phyloP scores from a whole-genome alignment of 2,329 filamentous ascomycete genomes.

The Colletotrichum incanum region DNA sequence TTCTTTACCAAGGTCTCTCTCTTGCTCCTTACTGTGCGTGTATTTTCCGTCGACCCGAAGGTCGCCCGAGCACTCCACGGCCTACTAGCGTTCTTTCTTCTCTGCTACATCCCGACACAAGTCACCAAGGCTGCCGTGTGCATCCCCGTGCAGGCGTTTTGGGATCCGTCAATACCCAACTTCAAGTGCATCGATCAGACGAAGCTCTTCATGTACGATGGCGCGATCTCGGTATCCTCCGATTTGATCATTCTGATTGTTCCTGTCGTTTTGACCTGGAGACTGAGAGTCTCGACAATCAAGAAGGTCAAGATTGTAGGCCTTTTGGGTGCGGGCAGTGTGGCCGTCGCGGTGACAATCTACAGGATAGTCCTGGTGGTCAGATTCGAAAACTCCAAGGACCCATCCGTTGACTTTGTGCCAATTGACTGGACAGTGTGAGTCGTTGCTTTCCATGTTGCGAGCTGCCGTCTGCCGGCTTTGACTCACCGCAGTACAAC shows the following conservation, averaged over 20 bases:
- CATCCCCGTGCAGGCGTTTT: conserved; percentile 46
- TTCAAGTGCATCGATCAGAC: conserved; percentile 51
- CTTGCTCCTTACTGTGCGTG: conserved; percentile 50
- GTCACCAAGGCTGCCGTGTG: conserved; percentile 48
- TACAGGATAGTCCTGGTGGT: conserved; percentile 48
- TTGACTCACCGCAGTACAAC: background rate
- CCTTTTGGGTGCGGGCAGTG: conserved; percentile 51
- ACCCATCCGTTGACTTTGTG: conserved; percentile 48
- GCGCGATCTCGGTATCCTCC: conserved; percentile 51
- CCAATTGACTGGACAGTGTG: conserved; percentile 41
- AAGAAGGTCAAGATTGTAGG: conserved; percentile 53
- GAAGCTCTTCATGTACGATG: conserved; percentile 53
- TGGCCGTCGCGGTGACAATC: conserved; percentile 49
- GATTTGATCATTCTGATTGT: conserved; percentile 54
- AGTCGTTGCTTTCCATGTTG: conserved; percentile 2
- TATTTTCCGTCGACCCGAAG: conserved; percentile 49
- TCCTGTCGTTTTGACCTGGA: conserved; percentile 52
- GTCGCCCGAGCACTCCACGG: conserved; percentile 48
- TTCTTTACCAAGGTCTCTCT: conserved; percentile 52
- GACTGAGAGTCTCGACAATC: conserved; percentile 46
- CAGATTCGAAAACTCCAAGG: conserved; percentile 45
- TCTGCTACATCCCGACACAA: conserved; percentile 50
- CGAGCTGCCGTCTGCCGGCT: background rate
- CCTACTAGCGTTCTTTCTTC: conserved; percentile 47
- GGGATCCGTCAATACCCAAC: conserved; percentile 41